Evolutionary conservation across 2,329 filamentous ascomycete species (phyloP).

Genomic region (Fusarium sp.): DNA sequence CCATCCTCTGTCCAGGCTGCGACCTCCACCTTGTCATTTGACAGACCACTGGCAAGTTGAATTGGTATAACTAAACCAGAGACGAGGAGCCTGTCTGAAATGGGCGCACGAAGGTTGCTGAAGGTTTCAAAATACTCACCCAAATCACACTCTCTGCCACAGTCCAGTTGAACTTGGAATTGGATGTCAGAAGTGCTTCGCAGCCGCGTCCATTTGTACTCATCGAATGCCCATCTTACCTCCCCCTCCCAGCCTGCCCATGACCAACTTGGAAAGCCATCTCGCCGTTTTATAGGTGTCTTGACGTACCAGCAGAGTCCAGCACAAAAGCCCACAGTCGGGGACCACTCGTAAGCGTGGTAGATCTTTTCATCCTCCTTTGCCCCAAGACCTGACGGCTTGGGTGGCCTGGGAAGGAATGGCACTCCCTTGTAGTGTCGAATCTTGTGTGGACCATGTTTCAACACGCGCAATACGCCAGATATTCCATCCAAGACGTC

Average conservation of each 20-base stretch:
- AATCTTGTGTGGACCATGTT: not conserved
- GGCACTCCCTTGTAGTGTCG: not conserved
- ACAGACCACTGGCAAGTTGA: not conserved
- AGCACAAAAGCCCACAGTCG: not conserved
- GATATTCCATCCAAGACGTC: not conserved
- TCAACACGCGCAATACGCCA: not conserved
- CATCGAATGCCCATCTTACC: not conserved
- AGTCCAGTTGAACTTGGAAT: not conserved
- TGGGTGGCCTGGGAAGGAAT: not conserved
- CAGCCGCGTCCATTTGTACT: not conserved
- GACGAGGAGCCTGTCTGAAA: not conserved
- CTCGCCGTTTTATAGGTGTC: not conserved
- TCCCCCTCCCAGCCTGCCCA: not conserved
- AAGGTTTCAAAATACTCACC: not conserved
- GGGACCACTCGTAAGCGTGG: not conserved
- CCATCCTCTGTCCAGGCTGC: no score
- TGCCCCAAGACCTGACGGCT: no score
- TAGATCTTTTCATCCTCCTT: no score
- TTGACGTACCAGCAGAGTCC: not conserved
- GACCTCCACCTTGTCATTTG: no score
- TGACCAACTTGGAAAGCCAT: not conserved
- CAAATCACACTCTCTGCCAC: not conserved
- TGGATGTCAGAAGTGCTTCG: not conserved
- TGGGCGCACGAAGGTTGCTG: not conserved
- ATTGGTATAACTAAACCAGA: not conserved